Evolutionary conservation across 371 early-diverging fungal genomes (phyloP).

Genomic region (Mortierella sp.): DNA sequence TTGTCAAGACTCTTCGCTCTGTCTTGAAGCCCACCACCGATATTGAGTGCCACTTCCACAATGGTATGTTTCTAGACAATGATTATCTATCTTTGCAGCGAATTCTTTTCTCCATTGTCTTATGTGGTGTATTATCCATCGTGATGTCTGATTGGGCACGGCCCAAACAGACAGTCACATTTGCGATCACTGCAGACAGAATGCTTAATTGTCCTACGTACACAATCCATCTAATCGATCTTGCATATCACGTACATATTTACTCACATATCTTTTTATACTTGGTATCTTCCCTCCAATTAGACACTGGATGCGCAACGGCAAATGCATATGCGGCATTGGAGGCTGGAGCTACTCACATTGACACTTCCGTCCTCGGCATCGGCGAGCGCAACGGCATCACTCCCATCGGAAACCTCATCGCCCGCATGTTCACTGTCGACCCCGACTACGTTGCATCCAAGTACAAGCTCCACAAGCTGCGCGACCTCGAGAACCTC

Average conservation of each 20-base stretch:
- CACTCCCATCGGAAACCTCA: conserved; percentile 94
- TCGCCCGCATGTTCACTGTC: conserved; percentile 95
- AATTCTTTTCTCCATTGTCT: neutral
- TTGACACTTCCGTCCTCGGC: conserved; percentile 97
- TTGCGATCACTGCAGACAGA: neutral
- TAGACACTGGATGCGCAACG: conserved; percentile 98
- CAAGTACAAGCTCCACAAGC: conserved; percentile 93
- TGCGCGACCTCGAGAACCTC: conserved; percentile 95
- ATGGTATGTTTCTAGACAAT: conserved; percentile 59
- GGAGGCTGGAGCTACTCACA: conserved; percentile 98
- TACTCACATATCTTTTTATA: neutral
- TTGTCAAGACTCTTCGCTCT: conserved; percentile 93
- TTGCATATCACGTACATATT: neutral
- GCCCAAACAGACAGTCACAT: conserved; percentile 23
- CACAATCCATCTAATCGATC: conserved; percentile 21
- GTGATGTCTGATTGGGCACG: conserved; percentile 15
- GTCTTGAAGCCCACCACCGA: conserved; percentile 92
- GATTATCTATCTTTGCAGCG: neutral
- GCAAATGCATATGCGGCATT: conserved; percentile 97
- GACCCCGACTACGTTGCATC: conserved; percentile 89
- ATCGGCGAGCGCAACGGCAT: conserved; percentile 99
- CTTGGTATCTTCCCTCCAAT: too few relatives aligned
- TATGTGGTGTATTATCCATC: neutral
- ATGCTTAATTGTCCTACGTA: conserved; percentile 21
- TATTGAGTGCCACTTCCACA: conserved; percentile 98